A percentile compares a stretch with the other conserved stretches of the same genome.
phyloP scores from a whole-genome alignment of 257 asterid species.

The Penstemon barbatus region DNA sequence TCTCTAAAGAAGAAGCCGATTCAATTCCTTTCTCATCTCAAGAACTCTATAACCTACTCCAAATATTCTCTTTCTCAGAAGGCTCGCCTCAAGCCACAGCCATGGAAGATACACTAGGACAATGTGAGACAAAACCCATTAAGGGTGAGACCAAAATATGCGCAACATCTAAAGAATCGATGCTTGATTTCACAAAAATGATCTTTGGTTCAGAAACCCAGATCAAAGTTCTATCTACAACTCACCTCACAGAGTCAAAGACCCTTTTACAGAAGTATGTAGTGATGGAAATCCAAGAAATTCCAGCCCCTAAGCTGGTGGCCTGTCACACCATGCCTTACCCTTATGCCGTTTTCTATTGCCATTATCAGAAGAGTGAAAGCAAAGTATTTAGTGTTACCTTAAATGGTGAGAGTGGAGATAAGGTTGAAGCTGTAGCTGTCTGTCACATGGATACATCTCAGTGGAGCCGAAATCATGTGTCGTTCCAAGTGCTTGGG shows the following conservation, averaged over 20 bases:
- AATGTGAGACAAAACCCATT: constrained; percentile 58
- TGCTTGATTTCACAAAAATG: constrained; percentile 52
- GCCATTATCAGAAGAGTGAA: constrained; percentile 59
- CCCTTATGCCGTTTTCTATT: constrained; percentile 63
- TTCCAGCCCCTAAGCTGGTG: constrained; percentile 45
- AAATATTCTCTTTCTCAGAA: constrained; percentile 42
- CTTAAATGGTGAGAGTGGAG: constrained; percentile 51
- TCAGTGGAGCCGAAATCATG: constrained; percentile 63
- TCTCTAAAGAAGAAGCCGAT: constrained; percentile 58
- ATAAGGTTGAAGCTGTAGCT: constrained; percentile 63
- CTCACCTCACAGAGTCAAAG: constrained; percentile 33
- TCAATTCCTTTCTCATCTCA: constrained; percentile 58
- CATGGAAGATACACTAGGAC: constrained; percentile 61
- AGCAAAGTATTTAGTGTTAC: constrained; percentile 53
- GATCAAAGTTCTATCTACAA: constrained; percentile 47
- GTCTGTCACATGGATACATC: constrained; percentile 91
- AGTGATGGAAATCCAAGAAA: constrained; percentile 34
- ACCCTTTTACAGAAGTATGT: constrained; percentile 46
- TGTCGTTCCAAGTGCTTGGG: constrained; percentile 61
- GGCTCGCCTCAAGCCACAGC: constrained; percentile 70
- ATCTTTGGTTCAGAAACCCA: constrained; percentile 40
- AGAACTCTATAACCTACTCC: constrained; percentile 50
- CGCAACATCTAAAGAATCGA: constrained; percentile 62
- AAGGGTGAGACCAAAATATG: constrained; percentile 69
- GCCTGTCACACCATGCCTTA: constrained; percentile 83